Evolutionary conservation across 2,329 filamentous ascomycete genomes (phyloP).

Genomic region (Pseudogymnoascus sp.): DNA sequence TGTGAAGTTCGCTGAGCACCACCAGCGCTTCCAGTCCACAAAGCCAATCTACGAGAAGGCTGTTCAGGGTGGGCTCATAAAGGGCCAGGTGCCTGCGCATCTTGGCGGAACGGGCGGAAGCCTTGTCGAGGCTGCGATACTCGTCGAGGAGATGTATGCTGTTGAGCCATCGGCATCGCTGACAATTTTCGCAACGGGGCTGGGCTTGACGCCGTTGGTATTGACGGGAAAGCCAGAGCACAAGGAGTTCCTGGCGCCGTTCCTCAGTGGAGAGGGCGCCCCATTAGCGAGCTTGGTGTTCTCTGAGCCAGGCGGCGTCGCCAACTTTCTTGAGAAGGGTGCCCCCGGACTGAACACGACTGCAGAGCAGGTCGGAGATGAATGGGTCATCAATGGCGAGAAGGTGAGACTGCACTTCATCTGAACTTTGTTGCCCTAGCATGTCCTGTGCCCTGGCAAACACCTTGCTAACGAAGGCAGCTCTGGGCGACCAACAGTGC

Average conservation of each 20-base stretch:
- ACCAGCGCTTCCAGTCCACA: slow-evolving; percentile 39
- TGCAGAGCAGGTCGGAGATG: slow-evolving; percentile 38
- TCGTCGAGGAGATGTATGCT: slow-evolving; percentile 45
- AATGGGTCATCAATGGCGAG: slow-evolving; percentile 45
- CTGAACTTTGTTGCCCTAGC: neutral
- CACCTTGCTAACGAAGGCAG: slow-evolving; percentile 21
- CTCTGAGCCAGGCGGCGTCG: slow-evolving; percentile 43
- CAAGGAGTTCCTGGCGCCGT: slow-evolving; percentile 38
- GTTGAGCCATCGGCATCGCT: slow-evolving; percentile 41
- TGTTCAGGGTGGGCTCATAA: slow-evolving; percentile 37
- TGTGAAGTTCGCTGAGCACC: slow-evolving; percentile 18
- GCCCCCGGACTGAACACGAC: slow-evolving; percentile 41
- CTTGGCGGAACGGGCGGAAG: slow-evolving; percentile 39
- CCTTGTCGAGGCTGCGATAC: slow-evolving; percentile 40
- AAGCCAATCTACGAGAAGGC: slow-evolving; percentile 38
- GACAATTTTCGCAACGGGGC: slow-evolving; percentile 42
- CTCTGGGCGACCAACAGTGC: slow-evolving; percentile 46
- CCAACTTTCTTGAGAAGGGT: slow-evolving; percentile 42
- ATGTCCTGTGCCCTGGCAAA: neutral
- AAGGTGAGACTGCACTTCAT: slow-evolving; percentile 32
- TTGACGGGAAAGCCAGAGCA: slow-evolving; percentile 35
- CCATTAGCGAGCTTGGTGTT: slow-evolving; percentile 43
- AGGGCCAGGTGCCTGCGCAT: slow-evolving; percentile 36
- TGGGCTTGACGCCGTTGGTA: slow-evolving; percentile 44
- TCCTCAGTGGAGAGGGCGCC: slow-evolving; percentile 36